Percentiles rank a stretch among this genome's conserved stretches.
These are phyloP conservation scores for Podaxis carcinomalis DNA, from an alignment of 768 basidiomycete genomes.

Conservation along the genomic window DNA sequence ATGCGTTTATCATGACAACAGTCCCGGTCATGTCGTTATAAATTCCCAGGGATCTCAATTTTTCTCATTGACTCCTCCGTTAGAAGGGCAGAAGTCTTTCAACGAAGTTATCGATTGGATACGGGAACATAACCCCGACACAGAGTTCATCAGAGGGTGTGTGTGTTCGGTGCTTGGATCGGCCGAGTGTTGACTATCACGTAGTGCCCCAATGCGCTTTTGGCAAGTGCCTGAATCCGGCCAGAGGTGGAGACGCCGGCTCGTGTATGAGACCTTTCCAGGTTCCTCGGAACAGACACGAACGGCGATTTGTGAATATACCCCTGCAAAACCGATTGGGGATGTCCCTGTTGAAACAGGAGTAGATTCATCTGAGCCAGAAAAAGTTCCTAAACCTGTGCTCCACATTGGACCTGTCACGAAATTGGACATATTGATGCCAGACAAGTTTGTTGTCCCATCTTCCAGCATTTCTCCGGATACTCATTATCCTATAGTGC, in stretches of 20 bases:
- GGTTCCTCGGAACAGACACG: neutral
- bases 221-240: constrained; percentile 6
- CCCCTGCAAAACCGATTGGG: neutral
- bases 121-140: neutral
- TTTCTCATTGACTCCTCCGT: constrained; percentile 3
- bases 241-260: constrained; percentile 6
- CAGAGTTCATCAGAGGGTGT: constrained; percentile 3
- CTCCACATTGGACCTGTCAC: neutral
- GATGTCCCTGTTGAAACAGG: neutral
- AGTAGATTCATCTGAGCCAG: neutral
- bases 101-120: constrained; percentile 7
- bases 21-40: constrained; percentile 12
- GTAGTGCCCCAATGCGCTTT: neutral
- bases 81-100: constrained; percentile 6
- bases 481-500: neutral
- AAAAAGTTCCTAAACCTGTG: neutral
- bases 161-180: neutral
- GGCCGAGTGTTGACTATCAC: neutral
- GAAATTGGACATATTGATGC: constrained; percentile 10
- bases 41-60: neutral
- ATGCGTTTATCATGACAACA: neutral
- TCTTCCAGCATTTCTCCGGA: neutral
- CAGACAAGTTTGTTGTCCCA: constrained; percentile 10
- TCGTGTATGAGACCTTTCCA: constrained; percentile 4
- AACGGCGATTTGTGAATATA: constrained; percentile 5